Base-by-base conservation (phyloP, 257 asterid genomes). In the Primulina tabacum region DNA sequence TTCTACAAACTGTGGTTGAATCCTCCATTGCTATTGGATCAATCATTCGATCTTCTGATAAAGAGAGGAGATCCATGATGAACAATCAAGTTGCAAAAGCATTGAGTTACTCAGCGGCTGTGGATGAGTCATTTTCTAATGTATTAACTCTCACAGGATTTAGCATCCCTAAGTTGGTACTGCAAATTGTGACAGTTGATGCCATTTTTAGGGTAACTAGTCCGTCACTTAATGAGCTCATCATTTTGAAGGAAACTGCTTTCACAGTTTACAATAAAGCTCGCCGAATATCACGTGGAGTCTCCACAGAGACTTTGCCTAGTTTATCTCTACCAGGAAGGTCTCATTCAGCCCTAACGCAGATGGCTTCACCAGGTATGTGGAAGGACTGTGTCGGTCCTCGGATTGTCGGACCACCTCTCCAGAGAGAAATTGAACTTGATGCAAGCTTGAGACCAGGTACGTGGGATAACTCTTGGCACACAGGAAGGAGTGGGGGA, bases 1-100 rank as follows among this genome's bases (percentile, higher is more conserved):
- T 94, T 78, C 85, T 94, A 16, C 96, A 89, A 77, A 88, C 99
- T 38, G 91, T 91, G 69, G 84, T 91, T 60, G 97, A 94, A 81
- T 86, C 97, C 73, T 89, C 99, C 38, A 76, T 87, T 78, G 93
- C 97, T 71, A 79, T 94, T 71, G 99, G 99, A 75, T 88, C 99
- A 58, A 83, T 83, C 63, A 65, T 94, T 76, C 88, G 89, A 69
- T 86, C 97, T 77, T 89, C 97, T 47, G 96, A 91, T 78, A 94
- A 85, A 82, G 99, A 94, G 69, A 87, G 87, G 81, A 86, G 94
- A 80, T 89, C 97, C 24, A 79, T 84, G 80, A 72, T 91, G 89
- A 90, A 89, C 85, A 91, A 89, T 79, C 99, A 91, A 85, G 97
- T 94, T 50, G 99, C 96, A 70, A 94, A 94, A 84, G 97, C 99